phyloP scores from a whole-genome alignment of 768 basidiomycete genomes.

The Podaxis rugospora region DNA sequence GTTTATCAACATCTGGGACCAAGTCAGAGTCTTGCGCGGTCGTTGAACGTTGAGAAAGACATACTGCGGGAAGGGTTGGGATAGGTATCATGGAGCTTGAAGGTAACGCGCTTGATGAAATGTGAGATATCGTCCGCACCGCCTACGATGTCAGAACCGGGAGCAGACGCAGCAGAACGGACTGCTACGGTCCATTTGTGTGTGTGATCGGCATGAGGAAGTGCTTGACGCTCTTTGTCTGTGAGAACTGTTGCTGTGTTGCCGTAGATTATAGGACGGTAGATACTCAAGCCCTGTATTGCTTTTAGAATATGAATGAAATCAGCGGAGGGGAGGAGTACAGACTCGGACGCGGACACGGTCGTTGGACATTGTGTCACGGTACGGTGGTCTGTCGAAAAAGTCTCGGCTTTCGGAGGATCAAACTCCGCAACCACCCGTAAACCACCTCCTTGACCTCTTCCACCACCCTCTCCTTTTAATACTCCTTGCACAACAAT shows the following conservation, averaged over 20 bases:
- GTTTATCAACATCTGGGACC: constrained; percentile 75
- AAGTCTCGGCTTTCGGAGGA: constrained; percentile 29
- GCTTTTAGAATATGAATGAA: constrained; percentile 13
- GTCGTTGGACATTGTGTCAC: constrained; percentile 38
- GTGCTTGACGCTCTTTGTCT: constrained; percentile 59
- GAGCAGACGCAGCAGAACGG: constrained; percentile 76
- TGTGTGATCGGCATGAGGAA: constrained; percentile 70
- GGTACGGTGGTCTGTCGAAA: constrained; percentile 1
- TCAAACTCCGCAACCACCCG: constrained; percentile 43
- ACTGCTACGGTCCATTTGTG: constrained; percentile 97
- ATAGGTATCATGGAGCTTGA: constrained; percentile 98
- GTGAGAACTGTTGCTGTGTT: constrained; percentile 84
- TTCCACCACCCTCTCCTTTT: constrained; percentile 20
- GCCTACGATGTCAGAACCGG: constrained; percentile 74
- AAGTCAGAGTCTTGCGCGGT: constrained; percentile 4
- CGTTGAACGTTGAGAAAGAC: constrained; percentile 20
- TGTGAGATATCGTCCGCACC: constrained; percentile 88
- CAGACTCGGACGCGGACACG: constrained; percentile 78
- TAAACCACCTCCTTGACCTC: constrained; percentile 16
- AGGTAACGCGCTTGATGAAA: constrained; percentile 93
- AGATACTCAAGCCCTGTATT: constrained; percentile 76
- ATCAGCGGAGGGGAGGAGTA: constrained; percentile 17
- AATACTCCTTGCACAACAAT: constrained; percentile 28
- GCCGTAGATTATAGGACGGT: constrained; percentile 92
- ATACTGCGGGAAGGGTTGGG: constrained; percentile 84